A percentile compares a stretch with the other conserved stretches of the same genome.
Conservation (phyloP, 2,329 filamentous ascomycete species). For the Pseudogymnoascus sp. region DNA sequence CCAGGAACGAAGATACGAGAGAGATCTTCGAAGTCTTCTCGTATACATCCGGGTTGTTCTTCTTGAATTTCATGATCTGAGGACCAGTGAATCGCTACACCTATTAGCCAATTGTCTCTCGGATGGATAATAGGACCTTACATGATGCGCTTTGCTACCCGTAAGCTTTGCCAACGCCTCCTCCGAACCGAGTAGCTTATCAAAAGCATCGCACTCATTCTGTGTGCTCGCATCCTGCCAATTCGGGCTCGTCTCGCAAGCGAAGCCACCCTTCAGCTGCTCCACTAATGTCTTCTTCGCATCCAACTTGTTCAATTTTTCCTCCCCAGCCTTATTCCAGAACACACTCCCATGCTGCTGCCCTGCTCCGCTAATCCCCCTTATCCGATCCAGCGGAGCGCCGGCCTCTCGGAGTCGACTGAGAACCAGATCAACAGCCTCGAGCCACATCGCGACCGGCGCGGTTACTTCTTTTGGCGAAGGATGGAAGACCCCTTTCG, state of each 20-base stretch:
- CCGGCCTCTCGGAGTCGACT: slow-evolving; percentile 61
- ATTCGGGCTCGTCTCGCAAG: slow-evolving; percentile 84
- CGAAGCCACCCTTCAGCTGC: slow-evolving; percentile 67
- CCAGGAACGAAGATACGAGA: slow-evolving; percentile 90
- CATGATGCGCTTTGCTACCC: slow-evolving; percentile 91
- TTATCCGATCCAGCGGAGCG: slow-evolving; percentile 67
- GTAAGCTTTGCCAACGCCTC: slow-evolving; percentile 70
- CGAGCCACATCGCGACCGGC: slow-evolving; percentile 89
- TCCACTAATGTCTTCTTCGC: slow-evolving; percentile 57
- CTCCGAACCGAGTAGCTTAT: slow-evolving; percentile 60
- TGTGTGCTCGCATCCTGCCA: slow-evolving; percentile 98
- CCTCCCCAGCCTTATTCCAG: slow-evolving; percentile 69
- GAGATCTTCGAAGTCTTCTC: slow-evolving; percentile 76
- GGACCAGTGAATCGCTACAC: slow-evolving; percentile 86
- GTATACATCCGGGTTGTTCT: slow-evolving; percentile 76
- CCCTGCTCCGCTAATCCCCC: slow-evolving; percentile 81
- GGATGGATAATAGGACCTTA: slow-evolving; percentile 40
- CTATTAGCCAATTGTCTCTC: background rate
- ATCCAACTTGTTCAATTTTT: slow-evolving; percentile 56
- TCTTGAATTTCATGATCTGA: slow-evolving; percentile 84
- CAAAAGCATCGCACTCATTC: slow-evolving; percentile 82
- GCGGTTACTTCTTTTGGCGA: slow-evolving; percentile 84
- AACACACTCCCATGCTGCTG: slow-evolving; percentile 98
- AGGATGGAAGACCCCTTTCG: slow-evolving; percentile 83
- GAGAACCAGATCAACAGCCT: slow-evolving; percentile 83